Percentiles rank a stretch among this genome's conserved stretches.
Conservation (phyloP, 2,329 filamentous ascomycete species). For the Curvularia sp. region DNA sequence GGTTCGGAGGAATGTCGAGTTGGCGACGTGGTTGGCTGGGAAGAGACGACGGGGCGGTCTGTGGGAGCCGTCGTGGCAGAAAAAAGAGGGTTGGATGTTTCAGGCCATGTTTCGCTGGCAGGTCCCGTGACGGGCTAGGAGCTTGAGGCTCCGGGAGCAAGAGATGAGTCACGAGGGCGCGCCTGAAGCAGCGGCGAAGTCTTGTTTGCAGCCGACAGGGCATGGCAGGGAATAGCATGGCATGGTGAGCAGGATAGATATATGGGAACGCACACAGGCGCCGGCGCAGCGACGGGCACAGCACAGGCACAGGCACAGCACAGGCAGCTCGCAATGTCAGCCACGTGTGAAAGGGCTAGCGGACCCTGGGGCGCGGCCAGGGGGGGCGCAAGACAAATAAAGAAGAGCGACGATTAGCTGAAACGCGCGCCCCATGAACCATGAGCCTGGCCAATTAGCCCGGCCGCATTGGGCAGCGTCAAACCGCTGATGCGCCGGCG, state of each 20-base stretch:
- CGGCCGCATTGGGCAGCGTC: slow-evolving; percentile 35
- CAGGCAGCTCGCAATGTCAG: not conserved
- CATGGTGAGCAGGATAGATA: slow-evolving; percentile 1
- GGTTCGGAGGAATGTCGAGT: not conserved
- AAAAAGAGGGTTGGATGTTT: slow-evolving; percentile 30
- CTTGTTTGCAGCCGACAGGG: not conserved
- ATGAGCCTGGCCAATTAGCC: slow-evolving; percentile 25
- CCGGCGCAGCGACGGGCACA: not conserved
- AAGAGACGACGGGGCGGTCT: slow-evolving; percentile 12
- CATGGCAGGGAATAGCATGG: slow-evolving; percentile 7
- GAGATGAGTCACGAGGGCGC: slow-evolving; percentile 8
- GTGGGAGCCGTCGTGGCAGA: slow-evolving; percentile 21
- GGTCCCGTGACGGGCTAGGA: not conserved
- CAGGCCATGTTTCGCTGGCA: slow-evolving; percentile 24
- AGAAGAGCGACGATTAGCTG: slow-evolving; percentile 11
- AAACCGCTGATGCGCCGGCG: slow-evolving; percentile 35
- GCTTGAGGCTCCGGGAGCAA: not conserved
- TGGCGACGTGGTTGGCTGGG: not conserved
- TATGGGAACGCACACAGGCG: too few relatives aligned
- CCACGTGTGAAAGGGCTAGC: not conserved
- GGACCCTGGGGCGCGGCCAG: not conserved
- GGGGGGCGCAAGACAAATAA: not conserved
- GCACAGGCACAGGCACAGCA: not conserved
- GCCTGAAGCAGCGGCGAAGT: not conserved
- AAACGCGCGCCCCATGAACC: slow-evolving; percentile 30